Evolutionary conservation across 805 yeast species (phyloP).

Genomic region (Lipomyces yamanashiensis): DNA sequence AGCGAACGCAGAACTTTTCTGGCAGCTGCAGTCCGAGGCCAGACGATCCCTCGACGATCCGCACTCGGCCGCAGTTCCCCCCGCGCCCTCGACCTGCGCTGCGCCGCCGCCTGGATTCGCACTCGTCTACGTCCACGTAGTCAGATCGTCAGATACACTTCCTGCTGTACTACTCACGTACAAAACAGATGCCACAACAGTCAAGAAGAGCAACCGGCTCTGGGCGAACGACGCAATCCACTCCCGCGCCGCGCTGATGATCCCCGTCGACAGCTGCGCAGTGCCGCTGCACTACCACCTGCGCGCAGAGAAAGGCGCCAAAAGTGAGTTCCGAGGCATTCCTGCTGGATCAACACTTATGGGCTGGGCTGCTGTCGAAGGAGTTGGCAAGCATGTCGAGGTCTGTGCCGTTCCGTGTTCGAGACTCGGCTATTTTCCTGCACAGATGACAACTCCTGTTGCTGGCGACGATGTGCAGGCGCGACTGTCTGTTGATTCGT

Average conservation of each 20-base stretch:
- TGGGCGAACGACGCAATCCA: conserved; percentile 39
- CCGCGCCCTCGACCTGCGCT: conserved; percentile 1
- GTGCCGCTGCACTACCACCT: conserved; percentile 24
- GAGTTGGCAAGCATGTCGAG: conserved; percentile 27
- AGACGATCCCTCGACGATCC: neutral
- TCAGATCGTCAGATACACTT: conserved; percentile 36
- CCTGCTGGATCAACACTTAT: conserved; percentile 10
- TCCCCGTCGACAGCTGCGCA: conserved; percentile 36
- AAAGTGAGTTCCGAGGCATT: conserved; percentile 14
- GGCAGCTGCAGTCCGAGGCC: conserved; percentile 24
- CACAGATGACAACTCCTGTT: neutral
- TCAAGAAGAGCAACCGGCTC: conserved; percentile 35
- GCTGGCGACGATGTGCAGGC: neutral
- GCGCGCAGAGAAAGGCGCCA: conserved; percentile 16
- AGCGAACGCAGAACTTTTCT: conserved; percentile 32
- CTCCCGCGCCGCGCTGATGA: conserved; percentile 30
- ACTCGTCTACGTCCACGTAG: conserved; percentile 36
- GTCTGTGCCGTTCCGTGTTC: conserved; percentile 23
- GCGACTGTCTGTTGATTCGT: conserved; percentile 18
- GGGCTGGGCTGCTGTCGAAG: conserved; percentile 29
- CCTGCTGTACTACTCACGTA: conserved; percentile 35
- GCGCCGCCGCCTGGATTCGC: conserved; percentile 15
- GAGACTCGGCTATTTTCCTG: conserved; percentile 27
- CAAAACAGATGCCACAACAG: conserved; percentile 26
- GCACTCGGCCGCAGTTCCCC: neutral